phyloP scores from a whole-genome alignment of 1,139 yeast species.

The Hyphopichia burtonii region DNA sequence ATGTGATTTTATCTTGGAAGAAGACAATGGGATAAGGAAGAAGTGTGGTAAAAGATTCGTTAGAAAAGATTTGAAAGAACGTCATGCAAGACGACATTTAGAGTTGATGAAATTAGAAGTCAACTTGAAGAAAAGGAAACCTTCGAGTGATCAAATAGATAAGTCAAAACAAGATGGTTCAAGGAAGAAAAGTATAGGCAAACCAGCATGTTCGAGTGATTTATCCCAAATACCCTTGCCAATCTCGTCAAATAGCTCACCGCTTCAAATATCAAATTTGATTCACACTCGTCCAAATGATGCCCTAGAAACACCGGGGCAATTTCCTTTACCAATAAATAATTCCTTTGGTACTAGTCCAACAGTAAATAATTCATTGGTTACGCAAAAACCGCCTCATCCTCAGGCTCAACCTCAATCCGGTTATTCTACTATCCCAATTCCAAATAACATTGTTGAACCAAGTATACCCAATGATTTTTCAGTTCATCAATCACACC shows the following conservation, averaged over 20 bases:
- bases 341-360: not conserved
- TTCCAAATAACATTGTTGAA: not conserved
- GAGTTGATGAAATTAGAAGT: constrained; percentile 3
- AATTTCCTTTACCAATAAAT: not conserved
- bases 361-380: not conserved
- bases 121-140: not conserved
- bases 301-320: no score
- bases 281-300: constrained; percentile 11
- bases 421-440: no score
- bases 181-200: not conserved
- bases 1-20: constrained; percentile 30
- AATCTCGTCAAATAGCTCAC: not conserved
- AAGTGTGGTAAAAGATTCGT: constrained; percentile 42
- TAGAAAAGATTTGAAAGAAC: constrained; percentile 37
- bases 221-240: not conserved
- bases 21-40: constrained; percentile 11
- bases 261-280: constrained; percentile 16
- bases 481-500: not conserved
- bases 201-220: not conserved
- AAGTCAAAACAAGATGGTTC: constrained; percentile 14
- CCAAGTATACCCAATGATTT: not conserved
- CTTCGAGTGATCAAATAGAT: constrained; percentile 12
- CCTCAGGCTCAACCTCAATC: no score
- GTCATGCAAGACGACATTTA: constrained; percentile 38
- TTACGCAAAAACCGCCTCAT: not conserved